Evolutionary conservation across 768 basidiomycete species (phyloP).

Genomic region (Clitopilus passeckerianus): DNA sequence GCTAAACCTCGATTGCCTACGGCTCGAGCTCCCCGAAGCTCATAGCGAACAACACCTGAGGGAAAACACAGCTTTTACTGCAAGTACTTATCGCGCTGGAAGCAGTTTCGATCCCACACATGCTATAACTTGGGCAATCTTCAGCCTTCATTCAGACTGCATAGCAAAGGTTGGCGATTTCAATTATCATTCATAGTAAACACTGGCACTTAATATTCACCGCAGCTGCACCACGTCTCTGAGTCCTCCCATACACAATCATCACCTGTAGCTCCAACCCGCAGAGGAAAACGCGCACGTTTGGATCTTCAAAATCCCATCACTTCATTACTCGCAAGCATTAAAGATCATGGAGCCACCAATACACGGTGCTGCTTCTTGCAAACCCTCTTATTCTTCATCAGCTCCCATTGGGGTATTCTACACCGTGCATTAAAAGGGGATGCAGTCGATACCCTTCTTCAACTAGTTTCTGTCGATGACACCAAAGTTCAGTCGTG

Average conservation of each 20-base stretch:
- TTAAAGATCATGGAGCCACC: conserved; percentile 28
- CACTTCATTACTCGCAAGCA: conserved; percentile 43
- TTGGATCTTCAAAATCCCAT: conserved; percentile 52
- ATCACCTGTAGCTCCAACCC: conserved; percentile 14
- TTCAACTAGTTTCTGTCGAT: conserved; percentile 59
- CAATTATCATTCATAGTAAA: conserved; percentile 4
- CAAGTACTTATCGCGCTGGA: conserved; percentile 67
- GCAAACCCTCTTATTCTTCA: conserved; percentile 81
- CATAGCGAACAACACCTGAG: conserved; percentile 14
- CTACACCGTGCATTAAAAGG: conserved; percentile 57
- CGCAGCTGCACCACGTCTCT: conserved; percentile 58
- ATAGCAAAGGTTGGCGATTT: conserved; percentile 49
- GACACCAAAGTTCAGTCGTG: conserved; percentile 73
- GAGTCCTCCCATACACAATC: conserved; percentile 43
- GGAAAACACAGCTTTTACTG: conserved; percentile 41
- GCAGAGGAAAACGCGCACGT: conserved; percentile 45
- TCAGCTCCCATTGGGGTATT: conserved; percentile 69
- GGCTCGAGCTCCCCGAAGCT: conserved; percentile 41
- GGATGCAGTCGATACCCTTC: conserved; percentile 49
- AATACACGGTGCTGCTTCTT: conserved; percentile 45
- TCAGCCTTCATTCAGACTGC: conserved; percentile 81
- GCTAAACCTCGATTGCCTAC: conserved; percentile 60
- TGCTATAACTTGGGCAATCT: conserved; percentile 72
- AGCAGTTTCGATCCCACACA: conserved; percentile 65
- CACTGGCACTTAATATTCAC: conserved; percentile 1